A percentile compares a stretch with the other conserved stretches of the same genome.
Evolutionary conservation across 2,329 filamentous ascomycete genomes (phyloP).

Genomic region (Cladosporium austrohemisphaericum): DNA sequence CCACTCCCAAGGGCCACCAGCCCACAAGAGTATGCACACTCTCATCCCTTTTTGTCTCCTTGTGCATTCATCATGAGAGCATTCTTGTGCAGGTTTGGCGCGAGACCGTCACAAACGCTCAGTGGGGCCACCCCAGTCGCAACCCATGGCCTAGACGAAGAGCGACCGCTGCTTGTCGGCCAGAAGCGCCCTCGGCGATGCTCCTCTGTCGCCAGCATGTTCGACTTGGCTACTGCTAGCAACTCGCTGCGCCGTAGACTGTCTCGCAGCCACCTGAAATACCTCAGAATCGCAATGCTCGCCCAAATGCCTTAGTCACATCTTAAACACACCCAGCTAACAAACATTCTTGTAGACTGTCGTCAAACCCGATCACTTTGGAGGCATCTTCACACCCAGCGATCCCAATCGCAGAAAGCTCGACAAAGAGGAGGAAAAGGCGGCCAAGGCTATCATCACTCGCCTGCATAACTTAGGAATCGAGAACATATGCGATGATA

Average conservation of each 20-base stretch:
- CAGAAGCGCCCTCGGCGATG: constrained; percentile 2
- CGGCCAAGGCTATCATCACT: constrained; percentile 53
- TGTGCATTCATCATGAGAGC: constrained; percentile 5
- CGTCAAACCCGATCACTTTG: constrained; percentile 53
- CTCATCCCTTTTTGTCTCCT: neutral
- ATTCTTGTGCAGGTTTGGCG: neutral
- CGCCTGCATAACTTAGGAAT: constrained; percentile 53
- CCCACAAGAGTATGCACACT: constrained; percentile 18
- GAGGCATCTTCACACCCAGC: constrained; percentile 58
- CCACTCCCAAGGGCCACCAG: constrained; percentile 20
- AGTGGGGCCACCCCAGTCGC: neutral
- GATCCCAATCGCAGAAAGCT: constrained; percentile 54
- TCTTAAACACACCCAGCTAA: neutral
- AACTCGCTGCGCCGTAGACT: neutral
- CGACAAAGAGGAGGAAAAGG: constrained; percentile 54
- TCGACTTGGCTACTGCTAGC: constrained; percentile 1
- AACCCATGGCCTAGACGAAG: too few species aligned
- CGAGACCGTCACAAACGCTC: neutral
- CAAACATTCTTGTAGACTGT: neutral
- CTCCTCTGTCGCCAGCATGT: constrained; percentile 5
- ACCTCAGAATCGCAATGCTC: constrained; percentile 8
- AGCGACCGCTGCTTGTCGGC: constrained; percentile 5
- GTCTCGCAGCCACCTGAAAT: neutral
- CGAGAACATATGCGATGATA: constrained; percentile 55
- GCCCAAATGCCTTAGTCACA: neutral